Evolutionary conservation across 345 rosid genomes (phyloP), one percentile per base, ranked within the genome.

Genomic region (Lenwebbia sp.): DNA sequence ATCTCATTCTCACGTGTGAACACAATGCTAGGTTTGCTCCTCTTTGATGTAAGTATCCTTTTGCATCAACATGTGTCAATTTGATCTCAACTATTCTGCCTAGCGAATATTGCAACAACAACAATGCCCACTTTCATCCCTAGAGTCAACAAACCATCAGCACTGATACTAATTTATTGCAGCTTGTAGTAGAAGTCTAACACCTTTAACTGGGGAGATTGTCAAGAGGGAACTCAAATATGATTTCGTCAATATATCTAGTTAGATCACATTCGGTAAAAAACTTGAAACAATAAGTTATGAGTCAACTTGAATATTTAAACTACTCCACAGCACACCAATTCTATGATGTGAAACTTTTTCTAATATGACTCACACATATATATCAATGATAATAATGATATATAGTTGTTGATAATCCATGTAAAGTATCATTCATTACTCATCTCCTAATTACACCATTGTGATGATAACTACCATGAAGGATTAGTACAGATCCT

Each of bases 21-120:
- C 13, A 9, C 0, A 70, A 12, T 11, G 0, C 9, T 70, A 70
- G 13, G 7, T 37, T 70, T 70, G 13, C 37, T 19, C 13, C 12
- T 65, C 17, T 17, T 33, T 33, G 4, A 65, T 33, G 4, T 33
- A 33, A 17, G 25, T 19, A 65, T 33, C 3, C 5, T 65, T 33
- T 4, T 33, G 23, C 78, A 70, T 70, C 25, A 70, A 70, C 12
- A 33, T 65, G 11, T 15, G 13, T 55, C 26, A 52, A 52, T 14
- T 52, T 52, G 17, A 47, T 47, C 50, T 47, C 1, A 54, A 19
- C 55, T 54, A 54, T 54, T 9, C 19, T 17, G 55, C 23, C 14
- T 7, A 30, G 44, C 13, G 44, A 65, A 65, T 33, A 33, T 10
- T 19, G 25, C 78, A 33, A 2, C 25, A 33, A 25, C 60, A 56